Evolutionary conservation across 176 grass and related monocot genomes (phyloP), one percentile per base, ranked within the genome.

Genomic region (Juncus inflexus): DNA sequence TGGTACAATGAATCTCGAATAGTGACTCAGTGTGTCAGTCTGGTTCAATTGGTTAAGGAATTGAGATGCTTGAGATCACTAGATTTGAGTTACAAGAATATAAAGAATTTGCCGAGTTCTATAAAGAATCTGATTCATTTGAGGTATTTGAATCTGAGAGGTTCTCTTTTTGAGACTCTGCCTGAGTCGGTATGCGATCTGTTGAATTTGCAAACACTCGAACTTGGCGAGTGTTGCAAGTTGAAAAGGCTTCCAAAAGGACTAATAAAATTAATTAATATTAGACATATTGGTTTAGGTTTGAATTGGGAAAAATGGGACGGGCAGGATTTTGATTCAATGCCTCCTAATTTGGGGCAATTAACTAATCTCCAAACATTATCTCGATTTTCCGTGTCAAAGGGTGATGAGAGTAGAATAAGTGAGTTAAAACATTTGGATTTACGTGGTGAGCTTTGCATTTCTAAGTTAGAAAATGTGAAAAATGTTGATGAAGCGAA

Each of bases 381-480:
- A 10, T 81, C 79, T 9, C 75, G 79, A 47, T 81, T 76, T 58
- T 5, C 35, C 15, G 71, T 70, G 6, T 12, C 64, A 4, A 36
- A 49, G 8, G 42, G 40, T 7, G 12, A 11, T 13, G 63, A 7
- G 19, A 55, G 64, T 50, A 1, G 56, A 15, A 63, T 81, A n/a
- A 15, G 13, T 0, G 57, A 81, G 43, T 13, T 75, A 37, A 42
- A 39, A 40, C 3, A 58, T 39, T 69, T 81, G 56, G 36, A 63
- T 55, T 55, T 75, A 35, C 36, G 45, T 39, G 79, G 57, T 41
- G 56, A 57, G 5, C 52, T 80, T 66, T 80, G 62, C 62, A 80
- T 80, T 57, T 80, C 62, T 4, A 80, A 80, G 35, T 35, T 80
- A 45, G 69, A 80, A 50, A 80, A 79, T 59, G 68, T 80, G 6